Evolutionary conservation across 306 rosid genomes (phyloP), one percentile per base, ranked within the genome.

Genomic region (Bauhinia variegata): DNA sequence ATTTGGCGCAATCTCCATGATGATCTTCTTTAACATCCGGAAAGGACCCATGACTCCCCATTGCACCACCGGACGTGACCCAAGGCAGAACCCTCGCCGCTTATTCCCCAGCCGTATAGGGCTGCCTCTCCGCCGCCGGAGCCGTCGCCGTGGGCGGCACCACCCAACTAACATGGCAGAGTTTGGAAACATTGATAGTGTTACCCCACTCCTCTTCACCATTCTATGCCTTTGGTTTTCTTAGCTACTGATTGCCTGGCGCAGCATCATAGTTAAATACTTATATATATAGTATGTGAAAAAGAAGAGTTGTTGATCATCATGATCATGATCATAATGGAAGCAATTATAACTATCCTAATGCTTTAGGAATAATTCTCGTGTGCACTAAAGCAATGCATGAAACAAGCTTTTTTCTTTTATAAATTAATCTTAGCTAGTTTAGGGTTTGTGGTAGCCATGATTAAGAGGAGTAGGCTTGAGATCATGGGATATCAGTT

Each of bases 21-120:
- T 72, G 16, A 93, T 75, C 75, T 87, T 93, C 85, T 82, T 90
- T 10, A 93, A 70, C 90, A 80, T 77, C 76, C 88, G 64, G 56
- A 93, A 68, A 5, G 97, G 96, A 31, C 70, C 86, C 19, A 79
- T 70, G 33, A 85, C 81, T 51, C 88, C 88, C 97, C 96, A 88
- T 54, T 80, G 93, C 6, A 88, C 85, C 60, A 74, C 84, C 0
- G 68, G 72, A 18, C 87, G 83, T 0, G 92, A 73, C 50, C 90
- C 95, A 11, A 85, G 80, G 62, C 78, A 78, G 77, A 90, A 88
- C 18, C 90, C 82, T 33, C 96, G 78, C 9, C 97, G 85, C 79
- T 72, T 78, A 50, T 80, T 86, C 44, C 99, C 99, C 0, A 95
- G 83, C 64, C 96, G 72, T 28, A 95, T 23, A 1, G 87, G 83